Evolutionary conservation across 495 filamentous ascomycete genomes (phyloP).

Genomic region (Aspergillus ostianus): DNA sequence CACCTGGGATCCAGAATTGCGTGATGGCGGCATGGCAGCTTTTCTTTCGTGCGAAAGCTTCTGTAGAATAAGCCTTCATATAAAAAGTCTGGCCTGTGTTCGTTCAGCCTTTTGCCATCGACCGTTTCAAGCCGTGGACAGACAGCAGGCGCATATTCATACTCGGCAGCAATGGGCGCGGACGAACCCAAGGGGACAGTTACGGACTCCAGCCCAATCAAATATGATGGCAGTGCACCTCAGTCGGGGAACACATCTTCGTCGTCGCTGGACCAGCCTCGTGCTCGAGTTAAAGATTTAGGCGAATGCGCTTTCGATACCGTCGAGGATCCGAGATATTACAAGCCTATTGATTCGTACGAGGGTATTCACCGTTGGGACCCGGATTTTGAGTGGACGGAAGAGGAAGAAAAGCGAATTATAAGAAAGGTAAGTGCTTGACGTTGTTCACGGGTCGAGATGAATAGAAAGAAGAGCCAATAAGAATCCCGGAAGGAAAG

Average conservation of each 20-base stretch:
- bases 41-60: not conserved
- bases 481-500: not conserved
- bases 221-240: constrained; percentile 12
- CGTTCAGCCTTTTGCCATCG: not conserved
- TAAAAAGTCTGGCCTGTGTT: not conserved
- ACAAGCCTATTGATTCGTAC: constrained; percentile 60
- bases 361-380: constrained; percentile 77
- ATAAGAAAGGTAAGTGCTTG: constrained; percentile 55
- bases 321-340: constrained; percentile 44
- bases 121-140: not conserved
- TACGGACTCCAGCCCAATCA: constrained; percentile 6
- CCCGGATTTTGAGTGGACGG: constrained; percentile 67
- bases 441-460: not conserved
- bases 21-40: constrained; percentile 9
- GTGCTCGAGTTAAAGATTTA: constrained; percentile 15
- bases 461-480: constrained; percentile 1
- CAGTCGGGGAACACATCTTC: constrained; percentile 25
- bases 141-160: not conserved
- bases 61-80: not conserved
- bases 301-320: constrained; percentile 38
- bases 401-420: constrained; percentile 64
- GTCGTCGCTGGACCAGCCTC: constrained; percentile 20
- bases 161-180: constrained; percentile 14
- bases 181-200: constrained; percentile 13
- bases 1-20: constrained; percentile 10